phyloP scores from a whole-genome alignment of 1,284 basidiomycete genomes.

The Irpex lacteus region DNA sequence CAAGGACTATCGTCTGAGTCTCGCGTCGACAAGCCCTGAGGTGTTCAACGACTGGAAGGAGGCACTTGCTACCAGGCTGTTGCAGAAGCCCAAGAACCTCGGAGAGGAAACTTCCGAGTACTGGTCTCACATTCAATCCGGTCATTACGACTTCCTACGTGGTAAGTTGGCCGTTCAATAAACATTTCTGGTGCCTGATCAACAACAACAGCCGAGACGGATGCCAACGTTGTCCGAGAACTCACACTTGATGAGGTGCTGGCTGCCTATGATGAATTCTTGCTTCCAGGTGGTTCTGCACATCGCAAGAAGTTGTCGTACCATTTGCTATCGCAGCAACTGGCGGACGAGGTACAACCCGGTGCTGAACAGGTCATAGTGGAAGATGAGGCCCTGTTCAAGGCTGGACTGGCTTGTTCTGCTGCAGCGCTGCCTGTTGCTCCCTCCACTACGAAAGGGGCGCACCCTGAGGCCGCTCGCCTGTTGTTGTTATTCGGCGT shows the following conservation, averaged over 20 bases:
- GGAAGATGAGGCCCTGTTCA: conserved; percentile 19
- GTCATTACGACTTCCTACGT: conserved; percentile 26
- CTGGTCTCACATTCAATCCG: conserved; percentile 25
- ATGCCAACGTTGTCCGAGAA: conserved; percentile 20
- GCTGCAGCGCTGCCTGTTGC: conserved; percentile 21
- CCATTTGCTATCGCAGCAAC: conserved; percentile 26
- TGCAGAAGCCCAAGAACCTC: conserved; percentile 27
- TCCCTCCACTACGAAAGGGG: neutral
- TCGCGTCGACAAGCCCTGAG: conserved; percentile 19
- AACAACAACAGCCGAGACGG: conserved; percentile 21
- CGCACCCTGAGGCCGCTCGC: neutral
- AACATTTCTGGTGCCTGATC: no score
- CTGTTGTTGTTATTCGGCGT: no score
- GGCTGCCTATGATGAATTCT: conserved; percentile 21
- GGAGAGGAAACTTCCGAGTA: conserved; percentile 26
- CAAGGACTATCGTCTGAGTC: conserved; percentile 17
- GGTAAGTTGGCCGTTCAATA: conserved; percentile 15
- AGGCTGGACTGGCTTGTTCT: conserved; percentile 21
- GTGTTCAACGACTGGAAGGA: conserved; percentile 23
- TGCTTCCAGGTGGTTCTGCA: conserved; percentile 20
- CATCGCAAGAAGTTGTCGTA: conserved; percentile 27
- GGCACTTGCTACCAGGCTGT: conserved; percentile 25
- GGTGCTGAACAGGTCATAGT: conserved; percentile 3
- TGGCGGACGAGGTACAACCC: conserved; percentile 3
- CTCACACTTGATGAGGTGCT: conserved; percentile 22